A percentile compares a stretch with the other conserved stretches of the same genome.
Conservation (phyloP, 441 rosid genomes). For the Lepidium campestre region DNA sequence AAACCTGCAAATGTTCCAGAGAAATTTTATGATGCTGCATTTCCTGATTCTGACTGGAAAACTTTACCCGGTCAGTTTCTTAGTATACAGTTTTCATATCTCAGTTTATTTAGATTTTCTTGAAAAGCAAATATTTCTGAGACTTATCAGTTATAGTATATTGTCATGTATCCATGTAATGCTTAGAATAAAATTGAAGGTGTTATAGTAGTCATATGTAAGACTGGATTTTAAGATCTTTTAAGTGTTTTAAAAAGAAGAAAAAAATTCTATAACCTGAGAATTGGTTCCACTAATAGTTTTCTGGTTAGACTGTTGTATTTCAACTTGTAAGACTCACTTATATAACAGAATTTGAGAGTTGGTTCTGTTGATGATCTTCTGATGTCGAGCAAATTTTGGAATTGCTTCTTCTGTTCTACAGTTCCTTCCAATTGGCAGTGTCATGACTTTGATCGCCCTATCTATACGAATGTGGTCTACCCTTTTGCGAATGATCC, state of each 20-base stretch:
- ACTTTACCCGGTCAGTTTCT: constrained; percentile 64
- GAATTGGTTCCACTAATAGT: background rate
- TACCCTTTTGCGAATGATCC: constrained; percentile 87
- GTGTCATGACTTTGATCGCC: constrained; percentile 92
- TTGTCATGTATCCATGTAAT: background rate
- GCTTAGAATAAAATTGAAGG: background rate
- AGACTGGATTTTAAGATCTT: background rate
- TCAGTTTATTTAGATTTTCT: background rate
- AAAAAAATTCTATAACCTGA: background rate
- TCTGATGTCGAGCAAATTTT: constrained; percentile 1
- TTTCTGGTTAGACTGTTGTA: background rate
- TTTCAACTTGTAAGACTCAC: background rate
- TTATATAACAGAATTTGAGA: constrained; percentile 7
- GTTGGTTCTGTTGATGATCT: background rate
- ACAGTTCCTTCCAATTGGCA: constrained; percentile 99
- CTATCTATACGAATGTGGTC: constrained; percentile 78
- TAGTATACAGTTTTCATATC: background rate
- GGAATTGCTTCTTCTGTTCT: constrained; percentile 26
- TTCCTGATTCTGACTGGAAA: constrained; percentile 73
- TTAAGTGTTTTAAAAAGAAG: background rate
- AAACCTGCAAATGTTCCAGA: constrained; percentile 55
- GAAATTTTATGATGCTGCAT: constrained; percentile 49
- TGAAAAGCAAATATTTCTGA: background rate
- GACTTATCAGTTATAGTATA: background rate
- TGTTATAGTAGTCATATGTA: background rate